phyloP scores from a whole-genome alignment of 1,284 basidiomycete genomes.

The Cutaneotrichosporon cavernicola region DNA sequence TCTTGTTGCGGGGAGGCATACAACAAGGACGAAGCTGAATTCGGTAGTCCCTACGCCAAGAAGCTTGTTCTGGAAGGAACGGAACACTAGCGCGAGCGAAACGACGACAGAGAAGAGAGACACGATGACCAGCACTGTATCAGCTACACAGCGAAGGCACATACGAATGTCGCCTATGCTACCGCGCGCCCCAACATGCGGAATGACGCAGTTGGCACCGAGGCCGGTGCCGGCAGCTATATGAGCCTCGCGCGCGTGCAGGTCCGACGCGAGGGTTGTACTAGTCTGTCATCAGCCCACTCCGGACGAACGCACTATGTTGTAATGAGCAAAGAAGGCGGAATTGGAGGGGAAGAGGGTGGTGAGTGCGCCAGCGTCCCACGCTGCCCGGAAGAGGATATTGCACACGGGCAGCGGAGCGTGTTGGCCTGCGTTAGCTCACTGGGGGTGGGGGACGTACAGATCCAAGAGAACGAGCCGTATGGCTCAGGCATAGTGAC shows the following conservation, averaged over 20 bases:
- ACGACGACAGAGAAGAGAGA: conserved; percentile 40
- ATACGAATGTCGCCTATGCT: conserved; percentile 48
- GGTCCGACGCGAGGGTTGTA: conserved; percentile 31
- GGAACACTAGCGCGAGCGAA: conserved; percentile 28
- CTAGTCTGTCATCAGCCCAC: conserved; percentile 19
- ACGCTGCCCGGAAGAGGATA: conserved; percentile 53
- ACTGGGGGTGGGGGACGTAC: conserved; percentile 25
- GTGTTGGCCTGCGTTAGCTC: conserved; percentile 36
- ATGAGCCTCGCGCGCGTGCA: conserved; percentile 34
- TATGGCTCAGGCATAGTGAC: conserved; percentile 35
- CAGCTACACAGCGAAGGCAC: conserved; percentile 12
- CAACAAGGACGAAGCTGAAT: conserved; percentile 39
- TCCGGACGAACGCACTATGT: conserved; percentile 33
- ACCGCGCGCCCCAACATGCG: conserved; percentile 37
- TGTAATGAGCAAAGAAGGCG: conserved; percentile 33
- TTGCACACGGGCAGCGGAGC: conserved; percentile 54
- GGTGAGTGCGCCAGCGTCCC: conserved; percentile 31
- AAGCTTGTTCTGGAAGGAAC: conserved; percentile 35
- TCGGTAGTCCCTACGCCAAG: conserved; percentile 50
- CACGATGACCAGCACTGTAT: conserved; percentile 43
- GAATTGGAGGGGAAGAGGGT: conserved; percentile 41
- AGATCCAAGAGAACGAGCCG: conserved; percentile 50
- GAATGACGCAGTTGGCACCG: conserved; percentile 44
- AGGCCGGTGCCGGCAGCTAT: conserved; percentile 41
- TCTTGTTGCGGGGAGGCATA: conserved; percentile 19